These are phyloP conservation scores for Xylariaceae sp. DNA, from an alignment of 2,329 filamentous ascomycete species.

Conservation along the genomic window DNA sequence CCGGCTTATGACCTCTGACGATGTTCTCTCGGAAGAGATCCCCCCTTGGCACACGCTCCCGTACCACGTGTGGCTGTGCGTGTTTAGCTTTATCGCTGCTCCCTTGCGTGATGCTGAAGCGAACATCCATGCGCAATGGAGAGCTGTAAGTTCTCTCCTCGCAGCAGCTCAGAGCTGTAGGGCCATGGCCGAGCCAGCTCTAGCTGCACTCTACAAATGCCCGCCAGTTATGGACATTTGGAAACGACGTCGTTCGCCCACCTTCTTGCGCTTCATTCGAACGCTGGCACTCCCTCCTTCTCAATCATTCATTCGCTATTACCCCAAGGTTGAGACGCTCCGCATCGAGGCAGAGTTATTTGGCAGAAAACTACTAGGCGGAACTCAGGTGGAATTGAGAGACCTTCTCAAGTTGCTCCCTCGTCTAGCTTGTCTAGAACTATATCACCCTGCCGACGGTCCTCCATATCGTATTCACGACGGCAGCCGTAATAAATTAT, in stretches of 20 bases:
- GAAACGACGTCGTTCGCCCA: slow-evolving; percentile 38
- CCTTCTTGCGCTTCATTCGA: slow-evolving; percentile 50
- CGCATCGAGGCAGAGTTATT: slow-evolving; percentile 58
- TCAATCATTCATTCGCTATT: slow-evolving; percentile 56
- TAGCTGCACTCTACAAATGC: slow-evolving; percentile 65
- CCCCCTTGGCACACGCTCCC: slow-evolving; percentile 47
- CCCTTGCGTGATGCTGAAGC: slow-evolving; percentile 45
- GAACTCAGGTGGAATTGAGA: slow-evolving; percentile 44
- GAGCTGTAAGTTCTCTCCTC: slow-evolving; percentile 44
- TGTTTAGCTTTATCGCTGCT: slow-evolving; percentile 63
- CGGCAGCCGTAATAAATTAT: no score
- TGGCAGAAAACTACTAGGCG: slow-evolving; percentile 18
- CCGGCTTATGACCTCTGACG: slow-evolving; percentile 1
- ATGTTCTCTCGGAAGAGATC: slow-evolving; percentile 36
- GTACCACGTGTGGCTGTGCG: slow-evolving; percentile 62
- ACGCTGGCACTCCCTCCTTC: slow-evolving; percentile 36
- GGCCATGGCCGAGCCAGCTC: slow-evolving; percentile 64
- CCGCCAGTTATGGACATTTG: slow-evolving; percentile 53
- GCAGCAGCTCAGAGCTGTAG: slow-evolving; percentile 58
- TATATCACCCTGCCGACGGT: slow-evolving; percentile 65
- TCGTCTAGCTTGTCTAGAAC: slow-evolving; percentile 62
- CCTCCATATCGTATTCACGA: slow-evolving; percentile 52
- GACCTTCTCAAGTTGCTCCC: slow-evolving; percentile 59
- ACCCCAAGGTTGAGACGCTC: slow-evolving; percentile 64
- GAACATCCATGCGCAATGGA: slow-evolving; percentile 41